phyloP scores from a whole-genome alignment of 257 asterid genomes.

The Solanum lignicaule region DNA sequence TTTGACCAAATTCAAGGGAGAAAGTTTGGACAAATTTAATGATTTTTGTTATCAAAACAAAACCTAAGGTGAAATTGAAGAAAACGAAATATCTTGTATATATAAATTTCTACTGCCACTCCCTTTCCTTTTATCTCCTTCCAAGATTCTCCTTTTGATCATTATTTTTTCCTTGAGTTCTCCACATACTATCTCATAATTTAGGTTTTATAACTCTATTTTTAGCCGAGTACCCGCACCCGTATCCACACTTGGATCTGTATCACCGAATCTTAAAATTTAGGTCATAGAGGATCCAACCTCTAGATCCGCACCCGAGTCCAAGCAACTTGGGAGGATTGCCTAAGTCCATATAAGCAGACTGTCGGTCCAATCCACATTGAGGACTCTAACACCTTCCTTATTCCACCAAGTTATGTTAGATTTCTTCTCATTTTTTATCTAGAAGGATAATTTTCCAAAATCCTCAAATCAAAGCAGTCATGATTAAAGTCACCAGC shows the following conservation, averaged over 20 bases:
- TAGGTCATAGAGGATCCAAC: not conserved
- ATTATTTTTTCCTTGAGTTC: no score
- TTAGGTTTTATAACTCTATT: not conserved
- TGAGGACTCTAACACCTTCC: not conserved
- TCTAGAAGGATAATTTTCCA: not conserved
- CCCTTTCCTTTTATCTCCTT: no score
- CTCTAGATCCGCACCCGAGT: not conserved
- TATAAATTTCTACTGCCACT: no score
- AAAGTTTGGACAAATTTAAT: no score
- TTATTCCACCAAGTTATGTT: not conserved
- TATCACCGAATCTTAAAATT: not conserved
- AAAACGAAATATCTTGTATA: no score
- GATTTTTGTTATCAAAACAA: no score
- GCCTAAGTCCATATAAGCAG: not conserved
- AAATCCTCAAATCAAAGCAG: not conserved
- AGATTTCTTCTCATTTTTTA: not conserved
- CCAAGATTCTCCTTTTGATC: no score
- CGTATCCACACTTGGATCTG: not conserved
- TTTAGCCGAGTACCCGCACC: not conserved
- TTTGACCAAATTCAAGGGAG: no score
- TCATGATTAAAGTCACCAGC: not conserved
- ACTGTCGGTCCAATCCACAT: not conserved
- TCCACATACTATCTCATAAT: not conserved
- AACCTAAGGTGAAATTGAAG: no score
- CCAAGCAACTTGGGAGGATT: not conserved